Base-by-base conservation (phyloP, 805 yeast species). In the Kluyveromyces siamensis region DNA sequence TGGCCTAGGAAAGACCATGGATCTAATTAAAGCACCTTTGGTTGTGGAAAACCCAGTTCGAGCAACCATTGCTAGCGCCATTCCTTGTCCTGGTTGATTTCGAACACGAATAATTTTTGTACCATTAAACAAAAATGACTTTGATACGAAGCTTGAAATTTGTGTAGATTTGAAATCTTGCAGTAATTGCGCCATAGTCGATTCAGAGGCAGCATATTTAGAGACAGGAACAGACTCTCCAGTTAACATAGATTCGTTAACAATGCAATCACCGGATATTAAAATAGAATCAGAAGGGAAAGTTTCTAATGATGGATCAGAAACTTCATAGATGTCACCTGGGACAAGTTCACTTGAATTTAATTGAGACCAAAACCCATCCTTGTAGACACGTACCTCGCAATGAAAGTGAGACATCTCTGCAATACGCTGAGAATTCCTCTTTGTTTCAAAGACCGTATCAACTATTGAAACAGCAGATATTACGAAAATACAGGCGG, bases 161-260 rank as follows among this genome's bases (percentile, higher is more conserved):
- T 76, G 77, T 2, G 81, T 69, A 45, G 70, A 72, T 21, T 69
- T 69, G 52, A 82, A 79, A 55, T 80, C 83, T n/a, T 72, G 72
- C 2, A 79, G 71, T 44, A 87, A 64, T 18, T 71, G 70, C n/a
- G 67, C 67, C 38, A 88, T 76, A 0, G 82, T 73, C 8, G 82
- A 89, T 14, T 76, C 73, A 1, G 74, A 68, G 1, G 93, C 87
- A 1, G 86, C 76, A 10, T 72, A 52, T 63, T 93, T 93, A 0
- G 96, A 79, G 2, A 93, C 96, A 0, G 99, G 99, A 1, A 93
- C 97, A 46, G 96, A 88, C 65, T 93, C 99, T 38, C 99, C 99
- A 0, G 99, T 93, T 18, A 93, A 74, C 96, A 93, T 93, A 6
- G 97, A 86, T 63, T 93, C 99, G 65, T 93, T 93, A n/a, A 93